Evolutionary conservation across 78 protist species (phyloP), one percentile per base, ranked within the genome.

Genomic region (Dictyostelium brefeldianum): DNA sequence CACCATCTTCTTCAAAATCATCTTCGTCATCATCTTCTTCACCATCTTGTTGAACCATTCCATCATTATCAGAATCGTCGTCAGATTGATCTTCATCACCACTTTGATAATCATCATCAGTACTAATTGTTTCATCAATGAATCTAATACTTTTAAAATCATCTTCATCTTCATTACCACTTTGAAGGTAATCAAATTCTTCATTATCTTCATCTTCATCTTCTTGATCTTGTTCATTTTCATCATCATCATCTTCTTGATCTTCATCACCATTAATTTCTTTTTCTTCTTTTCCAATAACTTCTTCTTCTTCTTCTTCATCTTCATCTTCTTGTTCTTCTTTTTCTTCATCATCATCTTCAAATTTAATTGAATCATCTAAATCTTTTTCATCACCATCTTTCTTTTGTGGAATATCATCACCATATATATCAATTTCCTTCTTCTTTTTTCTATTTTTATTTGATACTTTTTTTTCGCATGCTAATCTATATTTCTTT

Each of bases 361-460:
- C 80, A 14, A 12, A 12, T 29, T n/a, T n/a, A 65, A 29, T 41
- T 4, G 14, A 20, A 14, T 67, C 48, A 31, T 67, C 7, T 12
- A 17, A 74, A 41, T 84, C 77, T 12, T 84, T 74, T 14, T 77
- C 83, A 0, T 87, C 84, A 31, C 77, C 64, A 1, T 46, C 46
- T 29, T 73, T 22, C 3, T 62, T 48, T 4, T 47, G 48, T 22
- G 74, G 47, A 27, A 29, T 31, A 6, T 70, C 70, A 1, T n/a
- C 80, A 51, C 53, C 78, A 20, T 59, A 47, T 22, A 31, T 20
- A 50, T 85, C 80, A 9, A 20, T 10, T 59, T 25, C 53, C 31
- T 81, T 15, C 50, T 51, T 87, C 59, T 64, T 77, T 84, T 77
- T 59, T 77, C 79, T 77, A 69, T 50, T 46, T 57, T 46, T 65